Evolutionary conservation across 2,329 filamentous ascomycete species (phyloP).

Genomic region (Fusarium albosuccineum): DNA sequence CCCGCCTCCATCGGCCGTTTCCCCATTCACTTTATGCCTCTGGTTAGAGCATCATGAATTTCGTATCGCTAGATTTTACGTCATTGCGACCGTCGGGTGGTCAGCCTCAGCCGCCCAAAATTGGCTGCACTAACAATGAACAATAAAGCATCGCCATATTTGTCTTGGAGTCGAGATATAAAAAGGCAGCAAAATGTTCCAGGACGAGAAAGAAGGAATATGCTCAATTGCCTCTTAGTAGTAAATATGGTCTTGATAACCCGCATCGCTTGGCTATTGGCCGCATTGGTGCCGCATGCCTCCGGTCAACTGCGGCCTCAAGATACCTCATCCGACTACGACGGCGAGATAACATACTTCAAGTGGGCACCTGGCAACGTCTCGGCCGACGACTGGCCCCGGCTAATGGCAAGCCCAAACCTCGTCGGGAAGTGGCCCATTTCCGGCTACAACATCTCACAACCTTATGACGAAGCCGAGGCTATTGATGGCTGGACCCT

Average conservation of each 20-base stretch:
- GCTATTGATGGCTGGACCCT: neutral
- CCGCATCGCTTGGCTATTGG: neutral
- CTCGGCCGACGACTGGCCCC: neutral
- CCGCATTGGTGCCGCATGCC: neutral
- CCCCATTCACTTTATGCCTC: too few species aligned
- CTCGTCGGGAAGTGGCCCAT: neutral
- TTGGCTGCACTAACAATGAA: too few species aligned
- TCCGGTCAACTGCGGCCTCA: neutral
- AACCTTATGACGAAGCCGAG: neutral
- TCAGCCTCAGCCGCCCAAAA: too few species aligned
- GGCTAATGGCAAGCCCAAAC: neutral
- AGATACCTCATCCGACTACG: neutral
- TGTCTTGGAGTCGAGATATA: too few species aligned
- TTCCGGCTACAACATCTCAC: slow-evolving; percentile 1
- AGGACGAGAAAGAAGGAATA: too few species aligned
- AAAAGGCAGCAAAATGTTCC: too few species aligned
- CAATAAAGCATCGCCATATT: too few species aligned
- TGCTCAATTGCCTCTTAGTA: too few species aligned
- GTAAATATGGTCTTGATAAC: too few species aligned
- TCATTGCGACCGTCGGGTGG: too few species aligned
- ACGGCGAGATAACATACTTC: neutral
- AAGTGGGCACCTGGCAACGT: neutral
- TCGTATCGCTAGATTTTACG: too few species aligned
- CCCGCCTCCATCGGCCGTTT: neutral
- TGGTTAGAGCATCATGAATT: too few species aligned